phyloP scores from a whole-genome alignment of 192 early-diverging fungal genomes.

The Coemansia interrupta region DNA sequence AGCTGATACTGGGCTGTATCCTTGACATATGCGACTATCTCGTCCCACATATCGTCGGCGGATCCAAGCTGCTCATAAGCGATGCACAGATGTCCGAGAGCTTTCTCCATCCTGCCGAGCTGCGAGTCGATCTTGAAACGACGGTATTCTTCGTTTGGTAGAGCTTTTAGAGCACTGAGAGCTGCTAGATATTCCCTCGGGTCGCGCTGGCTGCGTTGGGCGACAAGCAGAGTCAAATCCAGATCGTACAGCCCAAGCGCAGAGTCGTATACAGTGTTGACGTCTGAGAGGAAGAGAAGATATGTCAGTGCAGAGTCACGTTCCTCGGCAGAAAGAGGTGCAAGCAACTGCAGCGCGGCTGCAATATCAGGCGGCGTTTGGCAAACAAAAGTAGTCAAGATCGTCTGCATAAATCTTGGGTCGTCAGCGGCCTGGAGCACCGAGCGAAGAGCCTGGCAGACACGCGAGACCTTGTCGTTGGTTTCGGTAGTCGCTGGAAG shows the following conservation, averaged over 20 bases:
- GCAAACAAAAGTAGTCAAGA: constrained; percentile 83
- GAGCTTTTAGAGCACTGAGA: constrained; percentile 71
- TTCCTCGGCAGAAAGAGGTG: constrained; percentile 42
- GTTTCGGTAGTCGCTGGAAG: neutral
- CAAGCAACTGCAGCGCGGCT: constrained; percentile 67
- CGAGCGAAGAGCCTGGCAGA: constrained; percentile 67
- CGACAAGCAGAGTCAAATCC: constrained; percentile 85
- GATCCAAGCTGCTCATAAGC: constrained; percentile 32
- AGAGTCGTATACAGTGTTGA: constrained; percentile 82
- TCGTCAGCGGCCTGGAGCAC: constrained; percentile 56
- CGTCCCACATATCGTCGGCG: constrained; percentile 29
- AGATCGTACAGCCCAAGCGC: constrained; percentile 95
- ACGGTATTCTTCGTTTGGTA: constrained; percentile 72
- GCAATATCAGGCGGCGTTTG: constrained; percentile 78
- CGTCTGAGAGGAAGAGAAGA: constrained; percentile 87
- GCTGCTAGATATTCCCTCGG: constrained; percentile 93
- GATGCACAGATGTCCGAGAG: constrained; percentile 64
- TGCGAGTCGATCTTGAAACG: constrained; percentile 86
- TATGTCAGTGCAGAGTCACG: constrained; percentile 88
- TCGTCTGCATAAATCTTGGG: constrained; percentile 65
- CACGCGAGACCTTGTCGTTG: constrained; percentile 63
- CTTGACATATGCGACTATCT: constrained; percentile 61
- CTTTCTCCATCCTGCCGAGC: constrained; percentile 64
- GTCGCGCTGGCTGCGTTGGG: constrained; percentile 96
- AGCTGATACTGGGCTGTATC: constrained; percentile 62